Evolutionary conservation across 495 filamentous ascomycete genomes (phyloP), one percentile per base, ranked within the genome.

Genomic region (Penicillium cataractarum): DNA sequence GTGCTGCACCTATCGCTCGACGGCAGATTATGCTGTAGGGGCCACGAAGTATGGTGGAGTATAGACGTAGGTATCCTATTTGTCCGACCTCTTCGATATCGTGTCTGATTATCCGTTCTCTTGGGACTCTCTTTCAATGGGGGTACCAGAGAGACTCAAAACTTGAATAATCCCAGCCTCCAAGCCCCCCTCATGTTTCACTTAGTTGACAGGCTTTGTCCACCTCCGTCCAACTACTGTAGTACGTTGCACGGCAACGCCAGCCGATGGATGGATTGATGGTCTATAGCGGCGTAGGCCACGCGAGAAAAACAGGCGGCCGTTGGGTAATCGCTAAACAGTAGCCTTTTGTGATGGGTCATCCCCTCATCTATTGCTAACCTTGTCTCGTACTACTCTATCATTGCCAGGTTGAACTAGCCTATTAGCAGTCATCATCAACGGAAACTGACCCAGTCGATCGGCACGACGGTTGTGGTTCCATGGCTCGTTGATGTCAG

Each of bases 401-500:
- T 44, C 40, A 5, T 6, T 6, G 17, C 5, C 3, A 21, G 35
- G 35, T 21, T 12, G 5, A 22, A n/a, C 10, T 0, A 46, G 9
- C 40, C 21, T 46, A 19, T 19, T 46, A 19, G 19, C n/a, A 40
- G 22, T 46, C 44, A 52, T 29, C n/a, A 32, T 9, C 57, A 19
- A n/a, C 50, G 24, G 50, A 29, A 29, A 42, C 33, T 32, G 27
- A 29, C 46, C 46, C 46, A 26, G 26, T 26, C 46, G 46, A 50
- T 50, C 46, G 46, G 46, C 46, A 24, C 46, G 4, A n/a, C 46
- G 46, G 46, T 50, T 50, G 24, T 4, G 46, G 48, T 52, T 40
- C 58, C 58, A 33, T 60, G 58, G 58, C 21, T 60, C 58, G 33
- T 60, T 52, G 48, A 53, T 60, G 48, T 32, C 58, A 60, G 48